phyloP scores from a whole-genome alignment of 2,329 filamentous ascomycete genomes.

The Ceratocystis smalleyi region DNA sequence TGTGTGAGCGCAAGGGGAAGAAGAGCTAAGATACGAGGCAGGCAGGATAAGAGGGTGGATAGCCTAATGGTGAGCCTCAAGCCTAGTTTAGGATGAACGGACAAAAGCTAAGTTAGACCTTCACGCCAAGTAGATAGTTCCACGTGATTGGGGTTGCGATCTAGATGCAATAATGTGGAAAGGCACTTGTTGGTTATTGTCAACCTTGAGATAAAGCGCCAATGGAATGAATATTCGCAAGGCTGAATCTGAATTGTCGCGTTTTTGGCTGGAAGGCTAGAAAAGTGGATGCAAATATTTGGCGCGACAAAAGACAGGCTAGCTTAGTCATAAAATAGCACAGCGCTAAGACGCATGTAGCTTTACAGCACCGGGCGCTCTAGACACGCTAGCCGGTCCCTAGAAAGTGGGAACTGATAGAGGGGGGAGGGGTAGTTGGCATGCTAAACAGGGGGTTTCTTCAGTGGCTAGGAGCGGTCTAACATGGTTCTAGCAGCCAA shows the following conservation, averaged over 20 bases:
- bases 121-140: not conserved
- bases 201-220: not conserved
- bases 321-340: not conserved
- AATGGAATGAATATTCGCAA: not conserved
- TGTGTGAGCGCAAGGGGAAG: not conserved
- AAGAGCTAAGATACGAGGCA: not conserved
- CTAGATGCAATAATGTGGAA: not conserved
- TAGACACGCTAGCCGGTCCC: not conserved
- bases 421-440: not conserved
- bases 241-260: constrained; percentile 10
- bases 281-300: constrained; percentile 7
- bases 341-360: too few relatives aligned
- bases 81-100: not conserved
- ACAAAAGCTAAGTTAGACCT: not conserved
- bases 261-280: not conserved
- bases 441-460: not conserved
- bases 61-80: not conserved
- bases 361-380: not conserved
- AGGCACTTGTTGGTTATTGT: not conserved
- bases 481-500: constrained; percentile 12
- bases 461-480: constrained; percentile 8
- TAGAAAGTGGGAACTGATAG: not conserved
- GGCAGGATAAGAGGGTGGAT: not conserved
- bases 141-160: not conserved
- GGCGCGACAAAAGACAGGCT: constrained; percentile 1